These are phyloP conservation scores for Pouteria campechiana DNA, from an alignment of 179 eudicot genomes.

Conservation along the genomic window DNA sequence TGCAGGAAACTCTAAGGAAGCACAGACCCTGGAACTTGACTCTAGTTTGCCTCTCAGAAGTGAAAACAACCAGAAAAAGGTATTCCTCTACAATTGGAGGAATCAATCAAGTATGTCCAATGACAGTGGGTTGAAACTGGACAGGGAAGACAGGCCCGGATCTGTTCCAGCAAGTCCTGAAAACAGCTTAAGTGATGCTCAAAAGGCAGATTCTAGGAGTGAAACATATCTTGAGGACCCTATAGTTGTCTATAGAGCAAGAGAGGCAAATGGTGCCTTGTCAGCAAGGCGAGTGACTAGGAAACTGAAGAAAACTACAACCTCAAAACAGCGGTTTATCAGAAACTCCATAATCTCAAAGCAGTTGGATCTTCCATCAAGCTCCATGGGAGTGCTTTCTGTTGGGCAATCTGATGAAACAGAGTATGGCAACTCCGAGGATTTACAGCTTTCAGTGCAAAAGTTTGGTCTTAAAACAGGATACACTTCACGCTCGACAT, in stretches of 20 bases:
- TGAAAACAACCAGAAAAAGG: slow-evolving; percentile 36
- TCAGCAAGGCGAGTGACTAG: slow-evolving; percentile 34
- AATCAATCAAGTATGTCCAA: too few relatives aligned
- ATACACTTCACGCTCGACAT: too few relatives aligned
- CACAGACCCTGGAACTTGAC: too few relatives aligned
- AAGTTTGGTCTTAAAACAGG: too few relatives aligned
- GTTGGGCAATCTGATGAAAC: slow-evolving; percentile 69
- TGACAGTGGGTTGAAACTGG: too few relatives aligned
- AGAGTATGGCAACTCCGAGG: slow-evolving; percentile 48
- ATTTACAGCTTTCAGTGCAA: slow-evolving; percentile 42
- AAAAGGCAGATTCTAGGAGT: slow-evolving; percentile 59
- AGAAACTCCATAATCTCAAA: slow-evolving; percentile 19
- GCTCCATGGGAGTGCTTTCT: slow-evolving; percentile 32
- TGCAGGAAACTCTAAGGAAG: too few relatives aligned
- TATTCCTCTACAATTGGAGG: slow-evolving; percentile 74
- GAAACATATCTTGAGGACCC: slow-evolving; percentile 44
- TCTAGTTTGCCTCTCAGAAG: too few relatives aligned
- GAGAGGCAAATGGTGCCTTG: slow-evolving; percentile 17
- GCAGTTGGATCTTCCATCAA: slow-evolving; percentile 18
- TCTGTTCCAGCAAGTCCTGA: slow-evolving; percentile 31
- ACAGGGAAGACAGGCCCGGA: slow-evolving; percentile 47
- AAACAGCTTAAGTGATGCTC: slow-evolving; percentile 53
- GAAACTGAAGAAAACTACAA: slow-evolving; percentile 33
- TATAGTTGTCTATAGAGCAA: slow-evolving; percentile 17
- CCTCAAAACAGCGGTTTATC: slow-evolving; percentile 26